Conservation (phyloP, 495 filamentous ascomycete species). For the Pseudoneurospora amorphoporcata region DNA sequence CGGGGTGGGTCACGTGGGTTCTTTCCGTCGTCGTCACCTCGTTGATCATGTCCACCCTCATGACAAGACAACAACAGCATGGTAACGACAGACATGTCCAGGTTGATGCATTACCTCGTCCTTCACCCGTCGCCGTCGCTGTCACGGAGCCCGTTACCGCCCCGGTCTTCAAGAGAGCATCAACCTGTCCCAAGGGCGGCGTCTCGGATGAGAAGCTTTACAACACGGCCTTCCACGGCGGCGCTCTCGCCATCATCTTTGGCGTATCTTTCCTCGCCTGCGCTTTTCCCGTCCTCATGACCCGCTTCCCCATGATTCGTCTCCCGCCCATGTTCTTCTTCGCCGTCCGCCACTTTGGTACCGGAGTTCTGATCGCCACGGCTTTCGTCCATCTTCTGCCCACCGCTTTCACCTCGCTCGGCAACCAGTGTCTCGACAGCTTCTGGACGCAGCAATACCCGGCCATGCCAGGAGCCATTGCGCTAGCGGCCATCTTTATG, state of each 20-base stretch:
- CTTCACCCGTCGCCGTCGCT: not conserved
- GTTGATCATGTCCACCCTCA: slow-evolving; percentile 2
- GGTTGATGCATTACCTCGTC: not conserved
- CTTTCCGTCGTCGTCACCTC: slow-evolving; percentile 17
- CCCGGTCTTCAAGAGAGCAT: not conserved
- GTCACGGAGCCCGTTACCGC: not conserved
- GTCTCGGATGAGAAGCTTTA: slow-evolving; percentile 34
- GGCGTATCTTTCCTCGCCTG: slow-evolving; percentile 55
- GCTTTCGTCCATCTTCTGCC: slow-evolving; percentile 78
- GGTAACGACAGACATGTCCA: not conserved
- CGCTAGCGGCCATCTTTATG: slow-evolving; percentile 62
- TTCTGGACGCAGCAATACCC: slow-evolving; percentile 67
- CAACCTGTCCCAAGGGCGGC: slow-evolving; percentile 1
- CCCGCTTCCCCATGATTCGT: slow-evolving; percentile 33
- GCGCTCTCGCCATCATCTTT: slow-evolving; percentile 65
- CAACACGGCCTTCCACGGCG: slow-evolving; percentile 59
- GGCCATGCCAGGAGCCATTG: slow-evolving; percentile 68
- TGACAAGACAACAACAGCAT: not conserved
- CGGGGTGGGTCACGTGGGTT: slow-evolving; percentile 22
- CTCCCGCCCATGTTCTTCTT: slow-evolving; percentile 49
- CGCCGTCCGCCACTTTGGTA: slow-evolving; percentile 70
- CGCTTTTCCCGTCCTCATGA: slow-evolving; percentile 44
- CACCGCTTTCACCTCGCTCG: slow-evolving; percentile 70
- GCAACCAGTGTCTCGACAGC: slow-evolving; percentile 63
- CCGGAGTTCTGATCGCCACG: slow-evolving; percentile 76